These are phyloP conservation scores for Trichosporon asahii DNA, from an alignment of 1,284 basidiomycete species.

Conservation along the genomic window DNA sequence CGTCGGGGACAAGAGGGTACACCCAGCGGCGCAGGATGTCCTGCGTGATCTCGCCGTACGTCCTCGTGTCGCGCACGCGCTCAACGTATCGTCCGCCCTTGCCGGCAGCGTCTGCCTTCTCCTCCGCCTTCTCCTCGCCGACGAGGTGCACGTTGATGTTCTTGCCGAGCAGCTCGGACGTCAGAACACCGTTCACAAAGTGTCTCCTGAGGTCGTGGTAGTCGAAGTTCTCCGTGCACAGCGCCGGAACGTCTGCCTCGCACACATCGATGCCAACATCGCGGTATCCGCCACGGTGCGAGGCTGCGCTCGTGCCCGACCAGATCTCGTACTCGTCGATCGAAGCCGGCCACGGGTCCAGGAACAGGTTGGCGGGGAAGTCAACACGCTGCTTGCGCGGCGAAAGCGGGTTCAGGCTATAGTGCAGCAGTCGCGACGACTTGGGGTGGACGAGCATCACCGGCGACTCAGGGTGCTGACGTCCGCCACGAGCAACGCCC, in stretches of 20 bases:
- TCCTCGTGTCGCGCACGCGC: slow-evolving; percentile 80
- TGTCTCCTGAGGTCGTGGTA: slow-evolving; percentile 87
- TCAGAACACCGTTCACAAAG: slow-evolving; percentile 94
- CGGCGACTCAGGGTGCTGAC: slow-evolving; percentile 50
- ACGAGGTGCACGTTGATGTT: slow-evolving; percentile 87
- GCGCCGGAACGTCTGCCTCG: slow-evolving; percentile 66
- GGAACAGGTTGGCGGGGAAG: slow-evolving; percentile 45
- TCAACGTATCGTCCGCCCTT: slow-evolving; percentile 73
- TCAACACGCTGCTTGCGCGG: slow-evolving; percentile 44
- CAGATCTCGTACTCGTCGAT: slow-evolving; percentile 75
- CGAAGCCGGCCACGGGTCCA: slow-evolving; percentile 56
- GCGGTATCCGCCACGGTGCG: slow-evolving; percentile 40
- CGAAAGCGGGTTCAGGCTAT: slow-evolving; percentile 46
- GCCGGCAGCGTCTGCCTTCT: slow-evolving; percentile 16
- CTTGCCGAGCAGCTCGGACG: slow-evolving; percentile 91
- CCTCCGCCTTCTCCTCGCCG: slow-evolving; percentile 46
- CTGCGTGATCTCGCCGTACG: slow-evolving; percentile 85
- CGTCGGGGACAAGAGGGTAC: slow-evolving; percentile 89
- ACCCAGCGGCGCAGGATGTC: slow-evolving; percentile 90
- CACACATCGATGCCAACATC: slow-evolving; percentile 56
- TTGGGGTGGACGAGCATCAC: slow-evolving; percentile 52
- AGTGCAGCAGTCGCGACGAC: slow-evolving; percentile 46
- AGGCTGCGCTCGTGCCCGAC: slow-evolving; percentile 56
- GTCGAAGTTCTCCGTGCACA: slow-evolving; percentile 99
- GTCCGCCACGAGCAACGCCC: slow-evolving; percentile 60